A percentile compares a stretch with the other conserved stretches of the same genome.
These are phyloP conservation scores for Gossypium lobatum DNA, from an alignment of 441 rosid species.

Conservation along the genomic window DNA sequence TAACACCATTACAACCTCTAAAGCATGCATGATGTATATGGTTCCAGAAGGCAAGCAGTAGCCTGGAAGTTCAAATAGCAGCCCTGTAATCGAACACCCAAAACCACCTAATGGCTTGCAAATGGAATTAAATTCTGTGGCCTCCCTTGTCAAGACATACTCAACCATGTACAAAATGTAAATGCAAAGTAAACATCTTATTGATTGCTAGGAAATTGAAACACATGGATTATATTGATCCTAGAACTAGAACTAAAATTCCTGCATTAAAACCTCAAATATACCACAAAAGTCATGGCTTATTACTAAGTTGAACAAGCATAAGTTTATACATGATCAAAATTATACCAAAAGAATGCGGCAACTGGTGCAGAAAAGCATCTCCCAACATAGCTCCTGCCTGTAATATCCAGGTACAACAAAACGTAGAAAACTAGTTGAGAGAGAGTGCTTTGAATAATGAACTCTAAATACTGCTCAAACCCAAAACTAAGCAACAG, in stretches of 20 bases:
- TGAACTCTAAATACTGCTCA: not conserved
- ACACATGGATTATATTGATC: not conserved
- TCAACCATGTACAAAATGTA: not conserved
- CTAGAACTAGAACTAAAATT: not conserved
- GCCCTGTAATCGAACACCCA: not conserved
- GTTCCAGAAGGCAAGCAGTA: not conserved
- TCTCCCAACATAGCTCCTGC: constrained; percentile 99
- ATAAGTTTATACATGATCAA: not conserved
- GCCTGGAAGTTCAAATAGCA: constrained; percentile 8
- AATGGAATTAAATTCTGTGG: not conserved
- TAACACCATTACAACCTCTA: not conserved
- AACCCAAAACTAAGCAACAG: not conserved
- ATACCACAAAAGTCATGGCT: not conserved
- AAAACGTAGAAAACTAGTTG: constrained; percentile 10
- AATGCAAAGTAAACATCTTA: not conserved
- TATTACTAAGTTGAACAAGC: not conserved
- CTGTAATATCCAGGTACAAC: constrained; percentile 32
- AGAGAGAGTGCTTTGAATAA: not conserved
- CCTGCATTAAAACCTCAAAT: not conserved
- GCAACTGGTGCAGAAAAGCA: constrained; percentile 98
- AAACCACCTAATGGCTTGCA: not conserved
- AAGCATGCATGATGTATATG: not conserved
- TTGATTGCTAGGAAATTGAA: not conserved
- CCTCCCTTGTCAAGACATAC: not conserved
- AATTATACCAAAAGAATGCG: constrained; percentile 91